Base-by-base conservation (phyloP, 2,329 filamentous ascomycete species). In the Cyphellophora europaea region DNA sequence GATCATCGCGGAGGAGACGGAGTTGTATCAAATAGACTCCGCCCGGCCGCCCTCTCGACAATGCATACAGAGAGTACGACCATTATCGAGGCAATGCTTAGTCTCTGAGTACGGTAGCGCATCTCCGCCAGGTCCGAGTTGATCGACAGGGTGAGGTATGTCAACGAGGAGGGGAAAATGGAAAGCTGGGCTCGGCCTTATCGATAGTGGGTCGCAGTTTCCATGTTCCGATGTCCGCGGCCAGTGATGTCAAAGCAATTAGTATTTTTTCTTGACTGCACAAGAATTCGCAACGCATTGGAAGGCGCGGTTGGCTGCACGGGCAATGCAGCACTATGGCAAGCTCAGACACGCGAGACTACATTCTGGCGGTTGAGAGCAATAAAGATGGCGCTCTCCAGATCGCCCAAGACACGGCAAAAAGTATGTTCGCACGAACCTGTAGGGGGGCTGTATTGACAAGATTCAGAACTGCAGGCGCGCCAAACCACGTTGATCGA, bases 401-500 rank as follows among this genome's bases (percentile, higher is more conserved):
- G 35, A 64, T 69, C 45, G 65, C 65, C 14, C 53, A 56, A 36
- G 46, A 53, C 32, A 59, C 61, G 38, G 63, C 66, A 19, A 54
- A 63, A 47, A 62, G 65, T 67, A 27, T 32, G 44, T 42, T n/a
- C n/a, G 18, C 10, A 14, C 27, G 12, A 13, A 35, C 38, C 45
- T 18, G 15, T 12, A 11, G 14, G 33, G 30, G 17, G 16, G 21
- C 23, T 11, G 13, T 27, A 21, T 45, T 45, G 38, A 41, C 40
- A 25, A 19, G 41, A 30, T 36, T 14, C 33, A 78, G 73, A 69
- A 53, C 61, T 82, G 41, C 69, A 77, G 51, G 63, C 56, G 48
- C 75, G 72, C 45, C 63, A 78, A 47, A 61, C 72, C 34, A 78
- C 73, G 47, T 62, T 82, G 19, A 65, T 81, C 37, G 68, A 71